A percentile compares a stretch with the other conserved stretches of the same genome.
These are phyloP conservation scores for Stemphylium beticola DNA, from an alignment of 2,329 filamentous ascomycete genomes.

Conservation along the genomic window DNA sequence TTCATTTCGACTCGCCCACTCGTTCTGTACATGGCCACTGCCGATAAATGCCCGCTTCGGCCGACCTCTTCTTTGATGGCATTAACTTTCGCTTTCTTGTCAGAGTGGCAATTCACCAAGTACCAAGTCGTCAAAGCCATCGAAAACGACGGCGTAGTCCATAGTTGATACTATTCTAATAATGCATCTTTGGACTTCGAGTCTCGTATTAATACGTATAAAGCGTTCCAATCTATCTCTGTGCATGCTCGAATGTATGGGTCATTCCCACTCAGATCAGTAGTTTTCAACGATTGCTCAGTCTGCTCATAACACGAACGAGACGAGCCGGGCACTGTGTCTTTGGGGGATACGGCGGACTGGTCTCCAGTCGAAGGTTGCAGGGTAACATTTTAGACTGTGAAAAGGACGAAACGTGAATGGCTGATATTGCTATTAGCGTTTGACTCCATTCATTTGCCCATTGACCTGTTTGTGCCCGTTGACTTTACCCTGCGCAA, in stretches of 20 bases:
- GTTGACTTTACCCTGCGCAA: slow-evolving; percentile 44
- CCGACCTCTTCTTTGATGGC: background rate
- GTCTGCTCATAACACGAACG: background rate
- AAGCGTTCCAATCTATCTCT: no score
- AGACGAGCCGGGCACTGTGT: background rate
- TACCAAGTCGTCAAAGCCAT: no score
- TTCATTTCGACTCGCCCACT: slow-evolving; percentile 19
- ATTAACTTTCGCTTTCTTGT: background rate
- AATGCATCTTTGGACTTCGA: no score
- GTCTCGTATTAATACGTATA: no score
- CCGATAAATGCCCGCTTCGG: background rate
- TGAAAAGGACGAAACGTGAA: slow-evolving; percentile 8
- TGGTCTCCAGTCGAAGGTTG: background rate
- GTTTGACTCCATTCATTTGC: slow-evolving; percentile 49
- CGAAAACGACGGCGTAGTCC: no score
- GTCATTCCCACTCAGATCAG: no score
- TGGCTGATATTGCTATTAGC: slow-evolving; percentile 33
- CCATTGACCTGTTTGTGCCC: slow-evolving; percentile 48
- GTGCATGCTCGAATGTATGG: no score
- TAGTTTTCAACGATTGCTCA: background rate
- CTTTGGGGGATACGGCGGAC: background rate
- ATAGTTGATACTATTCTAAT: no score
- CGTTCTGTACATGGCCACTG: background rate
- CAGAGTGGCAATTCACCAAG: no score
- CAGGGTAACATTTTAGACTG: slow-evolving; percentile 1